Conservation (phyloP, 257 asterid species). For the Solanum corneliomulleri region DNA sequence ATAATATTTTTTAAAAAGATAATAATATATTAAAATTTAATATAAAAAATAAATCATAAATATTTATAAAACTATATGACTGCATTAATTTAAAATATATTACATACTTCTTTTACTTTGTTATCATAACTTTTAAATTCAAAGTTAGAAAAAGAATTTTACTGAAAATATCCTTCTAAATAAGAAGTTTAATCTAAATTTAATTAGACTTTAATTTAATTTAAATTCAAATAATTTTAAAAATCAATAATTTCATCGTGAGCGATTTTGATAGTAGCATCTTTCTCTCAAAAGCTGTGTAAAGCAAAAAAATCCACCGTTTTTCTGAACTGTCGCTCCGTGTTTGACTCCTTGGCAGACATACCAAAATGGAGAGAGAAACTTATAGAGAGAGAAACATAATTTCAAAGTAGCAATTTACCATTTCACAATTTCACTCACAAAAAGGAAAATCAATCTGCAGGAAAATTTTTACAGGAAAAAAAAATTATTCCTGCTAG, state of each 20-base stretch:
- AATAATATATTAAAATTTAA: no score
- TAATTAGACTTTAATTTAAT: no score
- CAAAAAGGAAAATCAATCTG: background rate
- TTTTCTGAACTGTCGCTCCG: slow-evolving; percentile 62
- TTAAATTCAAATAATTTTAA: background rate
- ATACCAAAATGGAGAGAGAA: background rate
- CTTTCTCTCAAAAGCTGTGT: background rate
- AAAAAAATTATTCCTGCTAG: background rate
- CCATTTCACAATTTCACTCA: background rate
- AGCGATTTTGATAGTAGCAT: background rate
- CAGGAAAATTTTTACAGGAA: background rate
- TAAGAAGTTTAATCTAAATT: fast-evolving
- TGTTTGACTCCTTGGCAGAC: slow-evolving; percentile 59
- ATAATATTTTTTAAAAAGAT: fast-evolving
- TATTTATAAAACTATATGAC: no score
- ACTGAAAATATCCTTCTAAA: fast-evolving
- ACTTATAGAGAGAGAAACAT: background rate
- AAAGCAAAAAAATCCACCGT: background rate
- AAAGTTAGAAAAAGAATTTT: no score
- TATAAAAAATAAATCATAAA: no score
- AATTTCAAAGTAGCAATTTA: background rate
- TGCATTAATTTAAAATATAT: no score
- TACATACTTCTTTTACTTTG: no score
- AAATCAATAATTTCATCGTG: background rate
- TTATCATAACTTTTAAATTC: no score